Percentiles rank a stretch among this genome's conserved stretches.
These are phyloP conservation scores for Pseudevernia furfuracea DNA, from an alignment of 495 filamentous ascomycete species.

Conservation along the genomic window DNA sequence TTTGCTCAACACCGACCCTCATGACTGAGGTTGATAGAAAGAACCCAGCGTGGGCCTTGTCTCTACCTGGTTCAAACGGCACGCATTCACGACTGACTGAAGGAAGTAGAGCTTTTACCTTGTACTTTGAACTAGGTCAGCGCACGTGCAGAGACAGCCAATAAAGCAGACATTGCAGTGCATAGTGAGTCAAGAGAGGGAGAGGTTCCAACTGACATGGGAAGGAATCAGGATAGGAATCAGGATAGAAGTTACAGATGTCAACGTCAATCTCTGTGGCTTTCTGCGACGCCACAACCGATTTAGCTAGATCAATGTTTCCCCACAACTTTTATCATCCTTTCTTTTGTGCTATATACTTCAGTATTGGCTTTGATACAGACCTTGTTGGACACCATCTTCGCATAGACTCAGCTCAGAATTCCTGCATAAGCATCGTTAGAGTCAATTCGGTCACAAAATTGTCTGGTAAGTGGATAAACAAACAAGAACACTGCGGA, in stretches of 20 bases:
- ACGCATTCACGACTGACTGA: not conserved
- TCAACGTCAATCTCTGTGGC: conserved; percentile 14
- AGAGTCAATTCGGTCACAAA: not conserved
- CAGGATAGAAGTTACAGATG: no score
- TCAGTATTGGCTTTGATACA: not conserved
- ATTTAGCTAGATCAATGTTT: not conserved
- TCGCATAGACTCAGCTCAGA: not conserved
- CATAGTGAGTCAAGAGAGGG: not conserved
- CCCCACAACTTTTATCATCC: conserved; percentile 5
- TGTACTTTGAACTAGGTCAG: not conserved
- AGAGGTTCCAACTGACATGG: not conserved
- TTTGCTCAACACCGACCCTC: not conserved
- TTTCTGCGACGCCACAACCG: conserved; percentile 11
- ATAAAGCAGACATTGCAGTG: not conserved
- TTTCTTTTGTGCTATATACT: not conserved
- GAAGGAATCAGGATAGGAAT: not conserved
- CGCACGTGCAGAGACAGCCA: not conserved
- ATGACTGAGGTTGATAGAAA: not conserved
- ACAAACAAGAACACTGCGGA: not conserved
- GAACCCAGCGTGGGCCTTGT: not conserved
- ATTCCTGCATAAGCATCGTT: not conserved
- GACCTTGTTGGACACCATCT: not conserved
- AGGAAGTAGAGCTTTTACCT: not conserved
- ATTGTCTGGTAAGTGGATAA: not conserved
- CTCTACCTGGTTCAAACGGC: not conserved